Percentiles rank a stretch among this genome's conserved stretches.
phyloP scores from a whole-genome alignment of 2,329 filamentous ascomycete genomes.

The Fusarium floridanum region DNA sequence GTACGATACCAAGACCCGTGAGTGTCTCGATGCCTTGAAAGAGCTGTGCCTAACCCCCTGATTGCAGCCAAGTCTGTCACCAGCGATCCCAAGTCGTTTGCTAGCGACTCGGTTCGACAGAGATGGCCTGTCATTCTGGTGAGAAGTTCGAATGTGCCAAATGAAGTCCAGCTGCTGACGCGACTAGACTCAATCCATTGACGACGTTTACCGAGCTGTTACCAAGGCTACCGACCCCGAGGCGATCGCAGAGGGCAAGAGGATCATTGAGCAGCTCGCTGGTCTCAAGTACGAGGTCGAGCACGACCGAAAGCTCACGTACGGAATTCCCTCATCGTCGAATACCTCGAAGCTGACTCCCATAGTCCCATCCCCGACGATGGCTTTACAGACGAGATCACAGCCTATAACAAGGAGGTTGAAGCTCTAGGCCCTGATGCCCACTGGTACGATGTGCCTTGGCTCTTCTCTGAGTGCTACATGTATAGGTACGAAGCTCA shows the following conservation, averaged over 20 bases:
- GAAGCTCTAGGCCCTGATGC: constrained; percentile 75
- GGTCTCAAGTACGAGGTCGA: constrained; percentile 94
- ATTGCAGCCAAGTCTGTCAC: constrained; percentile 80
- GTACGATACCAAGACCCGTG: constrained; percentile 80
- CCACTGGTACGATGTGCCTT: constrained; percentile 86
- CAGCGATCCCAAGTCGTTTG: constrained; percentile 87
- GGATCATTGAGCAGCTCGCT: constrained; percentile 82
- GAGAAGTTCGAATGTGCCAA: constrained; percentile 45
- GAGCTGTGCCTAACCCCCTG: constrained; percentile 24
- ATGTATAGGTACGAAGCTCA: constrained; percentile 75
- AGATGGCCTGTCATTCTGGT: constrained; percentile 96
- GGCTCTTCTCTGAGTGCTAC: constrained; percentile 96
- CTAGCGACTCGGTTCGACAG: constrained; percentile 83
- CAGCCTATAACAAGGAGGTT: constrained; percentile 87
- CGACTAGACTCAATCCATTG: constrained; percentile 85
- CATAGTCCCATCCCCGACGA: constrained; percentile 80
- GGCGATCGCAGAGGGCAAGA: constrained; percentile 84
- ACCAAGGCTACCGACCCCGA: constrained; percentile 69
- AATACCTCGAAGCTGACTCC: constrained; percentile 6
- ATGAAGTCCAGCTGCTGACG: constrained; percentile 11
- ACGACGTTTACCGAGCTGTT: constrained; percentile 88
- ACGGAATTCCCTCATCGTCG: constrained; percentile 46
- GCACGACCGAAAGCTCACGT: constrained; percentile 86
- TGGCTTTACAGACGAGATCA: constrained; percentile 82
- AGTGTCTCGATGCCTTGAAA: constrained; percentile 46